phyloP scores from a whole-genome alignment of 2,329 filamentous ascomycete species.

The Paecilomyces variotii region DNA sequence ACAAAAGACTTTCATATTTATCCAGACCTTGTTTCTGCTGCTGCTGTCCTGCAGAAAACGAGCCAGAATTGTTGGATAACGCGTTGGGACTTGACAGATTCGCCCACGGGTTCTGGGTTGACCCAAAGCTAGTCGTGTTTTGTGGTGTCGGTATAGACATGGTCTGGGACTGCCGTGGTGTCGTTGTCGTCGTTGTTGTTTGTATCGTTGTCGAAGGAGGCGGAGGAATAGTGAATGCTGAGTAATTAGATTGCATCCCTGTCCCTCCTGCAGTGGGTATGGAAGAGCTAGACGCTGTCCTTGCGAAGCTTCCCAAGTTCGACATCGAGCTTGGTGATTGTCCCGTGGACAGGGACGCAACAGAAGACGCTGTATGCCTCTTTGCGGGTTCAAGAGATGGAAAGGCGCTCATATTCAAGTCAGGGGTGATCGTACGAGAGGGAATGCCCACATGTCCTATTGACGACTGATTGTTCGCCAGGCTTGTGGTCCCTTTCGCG shows the following conservation, averaged over 20 bases:
- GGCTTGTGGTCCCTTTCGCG: conserved; percentile 12
- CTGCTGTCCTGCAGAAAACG: conserved; percentile 10
- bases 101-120: conserved; percentile 10
- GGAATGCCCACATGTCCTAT: conserved; percentile 14
- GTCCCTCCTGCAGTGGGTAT: conserved; percentile 18
- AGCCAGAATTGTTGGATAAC: conserved; percentile 15
- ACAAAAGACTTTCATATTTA: conserved; percentile 51
- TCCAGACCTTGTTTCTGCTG: conserved; percentile 40
- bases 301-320: conserved; percentile 3
- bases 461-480: conserved; percentile 6
- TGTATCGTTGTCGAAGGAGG: conserved; percentile 23
- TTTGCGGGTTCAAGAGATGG: conserved; percentile 38
- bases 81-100: conserved; percentile 11
- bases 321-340: conserved; percentile 15
- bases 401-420: conserved; percentile 41
- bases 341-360: conserved; percentile 19
- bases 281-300: not conserved
- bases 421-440: conserved; percentile 45
- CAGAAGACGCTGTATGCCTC: conserved; percentile 22
- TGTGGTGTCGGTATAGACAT: conserved; percentile 7
- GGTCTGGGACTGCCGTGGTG: conserved; percentile 6
- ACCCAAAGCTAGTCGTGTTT: conserved; percentile 12
- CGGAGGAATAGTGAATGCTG: conserved; percentile 34
- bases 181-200: conserved; percentile 9
- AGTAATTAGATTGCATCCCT: conserved; percentile 20